A percentile compares a stretch with the other conserved stretches of the same genome.
These are phyloP conservation scores for Kurtzmaniella quercitrusa DNA, from an alignment of 1,139 yeast genomes.

Conservation along the genomic window DNA sequence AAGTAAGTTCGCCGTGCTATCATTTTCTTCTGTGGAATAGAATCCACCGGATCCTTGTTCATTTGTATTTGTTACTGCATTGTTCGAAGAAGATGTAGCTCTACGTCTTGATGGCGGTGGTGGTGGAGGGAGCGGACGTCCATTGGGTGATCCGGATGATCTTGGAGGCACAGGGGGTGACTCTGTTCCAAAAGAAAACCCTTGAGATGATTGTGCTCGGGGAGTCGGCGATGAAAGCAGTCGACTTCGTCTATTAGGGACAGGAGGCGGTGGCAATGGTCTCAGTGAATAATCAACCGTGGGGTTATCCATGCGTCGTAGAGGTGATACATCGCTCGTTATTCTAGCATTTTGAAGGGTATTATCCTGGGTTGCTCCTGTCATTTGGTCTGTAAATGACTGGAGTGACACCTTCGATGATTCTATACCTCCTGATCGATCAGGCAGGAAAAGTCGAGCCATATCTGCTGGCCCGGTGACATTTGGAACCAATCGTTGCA, in stretches of 20 bases:
- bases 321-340: slow-evolving; percentile 16
- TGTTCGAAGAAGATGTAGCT: slow-evolving; percentile 8
- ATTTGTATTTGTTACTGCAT: slow-evolving; percentile 15
- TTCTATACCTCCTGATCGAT: slow-evolving; percentile 5
- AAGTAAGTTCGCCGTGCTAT: slow-evolving; percentile 48
- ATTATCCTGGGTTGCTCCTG: slow-evolving; percentile 38
- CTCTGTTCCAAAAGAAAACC: slow-evolving; percentile 1
- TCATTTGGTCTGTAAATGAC: slow-evolving; percentile 44
- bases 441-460: slow-evolving; percentile 30
- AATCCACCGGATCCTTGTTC: slow-evolving; percentile 10
- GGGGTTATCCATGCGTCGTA: slow-evolving; percentile 18
- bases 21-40: slow-evolving; percentile 15
- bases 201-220: slow-evolving; percentile 14
- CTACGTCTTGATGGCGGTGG: slow-evolving; percentile 36
- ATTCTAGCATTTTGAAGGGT: slow-evolving; percentile 30
- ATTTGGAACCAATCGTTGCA: slow-evolving; percentile 29
- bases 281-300: slow-evolving; percentile 11
- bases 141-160: slow-evolving; percentile 4
- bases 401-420: slow-evolving; percentile 32
- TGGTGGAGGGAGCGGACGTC: slow-evolving; percentile 29
- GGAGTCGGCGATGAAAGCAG: slow-evolving; percentile 45
- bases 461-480: slow-evolving; percentile 37
- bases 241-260: slow-evolving; percentile 34
- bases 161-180: slow-evolving; percentile 18
- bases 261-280: slow-evolving; percentile 39